Base-by-base conservation (phyloP, 176 grass and related monocot species). In the Bolboschoenus planiculmis region DNA sequence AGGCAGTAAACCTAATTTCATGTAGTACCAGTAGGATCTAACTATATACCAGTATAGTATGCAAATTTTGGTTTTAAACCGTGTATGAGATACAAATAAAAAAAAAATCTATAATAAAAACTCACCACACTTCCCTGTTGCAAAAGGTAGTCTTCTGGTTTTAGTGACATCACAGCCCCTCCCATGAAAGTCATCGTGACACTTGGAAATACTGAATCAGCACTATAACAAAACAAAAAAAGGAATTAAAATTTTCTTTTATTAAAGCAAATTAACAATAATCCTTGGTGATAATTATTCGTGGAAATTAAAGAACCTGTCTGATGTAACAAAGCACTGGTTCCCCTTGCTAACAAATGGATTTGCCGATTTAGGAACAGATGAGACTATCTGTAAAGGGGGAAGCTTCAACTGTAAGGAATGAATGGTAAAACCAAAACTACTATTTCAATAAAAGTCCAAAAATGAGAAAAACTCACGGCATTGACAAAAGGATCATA, bases 401-500 rank as follows among this genome's bases (percentile, higher is more conserved):
- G 23, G 84, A 39, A 78, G 2, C 24, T 21, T 2, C 66, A 16
- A 62, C n/a, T 74, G 82, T 67, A n/a, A 31, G 75, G 11, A 26
- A 18, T 13, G 21, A 37, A 48, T 0, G 33, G 29, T 62, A 27
- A 42, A 60, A 58, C 81, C 11, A 47, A 6, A 51, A 27, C 33
- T 79, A 40, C 29, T 11, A 47, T 36, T 30, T 40, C 13, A 70
- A 29, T 31, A 57, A 39, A 55, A 46, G 3, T 61, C 35, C 43
- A 27, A n/a, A 65, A 64, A 81, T 60, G 47, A 87, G 15, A 50
- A 50, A 34, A 77, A 83, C 89, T 93, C 46, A 99, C 96, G 54
- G 96, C 89, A 71, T 81, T 93, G 85, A 99, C 71, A 90, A 99
- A 99, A 75, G 96, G 96, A 88, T 95, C 93, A 65, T 95, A 99